Evolutionary conservation across 495 filamentous ascomycete genomes (phyloP), one percentile per base, ranked within the genome.

Genomic region (Choiromyces venosus): DNA sequence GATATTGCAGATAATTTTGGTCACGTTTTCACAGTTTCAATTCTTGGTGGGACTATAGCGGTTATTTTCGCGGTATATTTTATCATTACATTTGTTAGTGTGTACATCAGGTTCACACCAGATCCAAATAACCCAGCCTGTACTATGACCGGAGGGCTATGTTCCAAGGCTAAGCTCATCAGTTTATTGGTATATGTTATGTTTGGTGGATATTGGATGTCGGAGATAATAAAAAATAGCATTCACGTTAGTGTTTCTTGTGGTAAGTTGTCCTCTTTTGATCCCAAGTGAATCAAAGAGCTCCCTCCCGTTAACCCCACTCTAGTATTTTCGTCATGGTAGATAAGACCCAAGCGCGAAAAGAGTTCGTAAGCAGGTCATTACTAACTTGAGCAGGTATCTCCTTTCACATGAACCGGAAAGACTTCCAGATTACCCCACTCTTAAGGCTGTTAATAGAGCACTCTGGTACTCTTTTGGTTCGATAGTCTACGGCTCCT

Each of bases 121-220:
- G 79, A 82, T 83, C 4, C 73, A 84, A 82, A 84, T 70, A 90
- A 94, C 73, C 90, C 92, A 0, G 87, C 91, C 4, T 97, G 93
- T 75, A 81, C 78, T 10, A 78, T 83, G 10, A 85, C 84, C 29
- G 88, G 84, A 19, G 90, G 90, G 0, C 87, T 87, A n/a, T 97
- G 93, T 81, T 90, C 89, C 73, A 85, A 77, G 4, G 92, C 84
- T 21, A 93, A 91, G 75, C 92, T 97, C 42, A 92, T 92, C 72
- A 93, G 94, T 0, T 83, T 98, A 36, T 83, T 94, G 29, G 91
- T 92, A 36, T 97, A 96, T 83, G 87, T 93, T 69, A 96, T 93
- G 0, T 97, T 97, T 79, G 92, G 93, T 36, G 88, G 87, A 78
- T 96, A 96, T 83, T 98, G 93, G 94, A 88, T 97, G 75, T 91